Conservation (phyloP, 2,329 filamentous ascomycete genomes). For the Zasmidium cellare region DNA sequence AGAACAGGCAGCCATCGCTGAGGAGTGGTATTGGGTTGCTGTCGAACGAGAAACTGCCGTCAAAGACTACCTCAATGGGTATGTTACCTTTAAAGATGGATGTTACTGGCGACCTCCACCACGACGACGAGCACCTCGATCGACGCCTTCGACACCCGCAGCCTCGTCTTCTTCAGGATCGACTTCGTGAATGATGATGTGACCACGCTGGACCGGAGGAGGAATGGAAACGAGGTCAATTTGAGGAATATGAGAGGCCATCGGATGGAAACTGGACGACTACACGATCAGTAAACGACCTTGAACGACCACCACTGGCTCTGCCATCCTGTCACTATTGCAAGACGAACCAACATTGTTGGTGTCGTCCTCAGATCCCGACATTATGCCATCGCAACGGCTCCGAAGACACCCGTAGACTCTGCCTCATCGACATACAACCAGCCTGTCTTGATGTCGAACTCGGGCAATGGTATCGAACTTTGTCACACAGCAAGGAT, state of each 20-base stretch:
- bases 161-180: neutral
- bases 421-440: neutral
- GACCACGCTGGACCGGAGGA: neutral
- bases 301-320: neutral
- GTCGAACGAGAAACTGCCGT: conserved; percentile 26
- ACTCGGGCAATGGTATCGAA: neutral
- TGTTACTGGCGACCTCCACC: conserved; percentile 4
- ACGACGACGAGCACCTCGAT: neutral
- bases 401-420: neutral
- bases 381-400: neutral
- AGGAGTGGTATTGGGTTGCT: conserved; percentile 28
- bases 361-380: neutral
- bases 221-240: neutral
- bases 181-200: neutral
- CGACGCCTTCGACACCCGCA: neutral
- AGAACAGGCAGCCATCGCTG: conserved; percentile 22
- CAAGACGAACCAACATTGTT: neutral
- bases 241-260: neutral
- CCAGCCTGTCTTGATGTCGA: no score
- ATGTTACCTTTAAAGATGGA: conserved; percentile 22
- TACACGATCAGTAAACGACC: neutral
- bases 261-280: neutral
- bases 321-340: neutral
- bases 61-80: conserved; percentile 21
- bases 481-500: neutral